Evolutionary conservation across 2,329 filamentous ascomycete genomes (phyloP).

Genomic region (Emergomyces orientalis): DNA sequence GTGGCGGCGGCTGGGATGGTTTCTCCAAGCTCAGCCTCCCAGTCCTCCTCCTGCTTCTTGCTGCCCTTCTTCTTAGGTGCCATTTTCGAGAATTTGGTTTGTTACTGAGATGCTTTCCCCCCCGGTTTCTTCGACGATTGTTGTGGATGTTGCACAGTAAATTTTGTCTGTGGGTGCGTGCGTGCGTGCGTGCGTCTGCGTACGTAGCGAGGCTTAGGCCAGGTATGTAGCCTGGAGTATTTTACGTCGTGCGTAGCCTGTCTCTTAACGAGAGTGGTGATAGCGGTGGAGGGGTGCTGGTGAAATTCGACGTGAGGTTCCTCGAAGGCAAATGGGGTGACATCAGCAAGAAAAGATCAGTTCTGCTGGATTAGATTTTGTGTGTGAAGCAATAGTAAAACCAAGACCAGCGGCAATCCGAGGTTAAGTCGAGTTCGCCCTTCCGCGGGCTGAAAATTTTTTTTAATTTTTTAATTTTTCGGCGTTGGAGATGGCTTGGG

Average conservation of each 20-base stretch:
- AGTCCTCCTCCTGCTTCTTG: slow-evolving; percentile 79
- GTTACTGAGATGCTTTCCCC: background rate
- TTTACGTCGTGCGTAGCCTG: background rate
- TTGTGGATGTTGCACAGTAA: background rate
- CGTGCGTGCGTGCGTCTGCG: background rate
- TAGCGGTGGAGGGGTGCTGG: slow-evolving; percentile 4
- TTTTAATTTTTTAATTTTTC: background rate
- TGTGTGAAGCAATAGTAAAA: background rate
- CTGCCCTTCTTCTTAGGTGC: slow-evolving; percentile 91
- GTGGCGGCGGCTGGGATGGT: slow-evolving; percentile 43
- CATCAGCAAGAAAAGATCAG: slow-evolving; percentile 3
- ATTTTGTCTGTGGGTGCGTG: background rate
- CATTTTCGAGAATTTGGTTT: slow-evolving; percentile 45
- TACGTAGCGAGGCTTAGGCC: background rate
- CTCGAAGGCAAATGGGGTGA: slow-evolving; percentile 6
- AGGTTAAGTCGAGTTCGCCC: background rate
- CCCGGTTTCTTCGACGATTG: background rate
- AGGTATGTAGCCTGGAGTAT: background rate
- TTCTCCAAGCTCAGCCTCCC: slow-evolving; percentile 89
- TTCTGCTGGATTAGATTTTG: background rate
- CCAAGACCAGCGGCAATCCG: background rate
- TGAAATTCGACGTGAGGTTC: slow-evolving; percentile 6
- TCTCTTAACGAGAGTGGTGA: slow-evolving; percentile 1
- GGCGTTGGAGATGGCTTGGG: background rate
- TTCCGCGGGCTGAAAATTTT: background rate